A percentile compares a stretch with the other conserved stretches of the same genome.
phyloP scores from a whole-genome alignment of 352 stramenopile genomes.

The Phytophthora melonis region DNA sequence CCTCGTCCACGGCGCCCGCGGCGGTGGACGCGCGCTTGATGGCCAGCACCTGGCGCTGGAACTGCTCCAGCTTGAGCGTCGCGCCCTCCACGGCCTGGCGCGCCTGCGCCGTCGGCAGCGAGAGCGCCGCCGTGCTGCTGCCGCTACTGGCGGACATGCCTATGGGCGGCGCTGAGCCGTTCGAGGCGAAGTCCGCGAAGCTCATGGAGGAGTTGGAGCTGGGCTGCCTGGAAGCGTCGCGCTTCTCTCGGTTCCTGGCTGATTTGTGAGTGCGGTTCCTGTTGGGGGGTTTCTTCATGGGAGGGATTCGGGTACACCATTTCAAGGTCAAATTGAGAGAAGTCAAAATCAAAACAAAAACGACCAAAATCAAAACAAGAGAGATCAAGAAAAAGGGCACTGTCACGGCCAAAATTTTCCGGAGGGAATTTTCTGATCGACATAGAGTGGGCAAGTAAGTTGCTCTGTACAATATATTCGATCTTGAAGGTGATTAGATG shows the following conservation, averaged over 20 bases:
- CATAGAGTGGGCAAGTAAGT: no score
- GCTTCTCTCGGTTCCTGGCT: no score
- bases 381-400: no score
- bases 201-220: conserved; percentile 44
- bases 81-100: conserved; percentile 74
- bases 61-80: conserved; percentile 85
- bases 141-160: conserved; percentile 3
- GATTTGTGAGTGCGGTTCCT: no score
- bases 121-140: conserved; percentile 22
- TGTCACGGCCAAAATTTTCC: no score
- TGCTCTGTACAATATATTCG: no score
- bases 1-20: conserved; percentile 60
- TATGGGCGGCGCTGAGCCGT: conserved; percentile 23
- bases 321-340: no score
- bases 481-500: no score
- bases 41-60: conserved; percentile 82
- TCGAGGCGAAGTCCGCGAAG: conserved; percentile 69
- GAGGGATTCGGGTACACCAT: neutral
- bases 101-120: conserved; percentile 26
- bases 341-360: no score
- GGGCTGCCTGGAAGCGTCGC: no score
- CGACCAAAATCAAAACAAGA: no score
- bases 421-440: no score
- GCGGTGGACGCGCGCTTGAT: conserved; percentile 71
- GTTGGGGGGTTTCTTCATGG: neutral